These are phyloP conservation scores for Leptosphaerulina australis DNA, from an alignment of 2,329 filamentous ascomycete genomes.

Conservation along the genomic window DNA sequence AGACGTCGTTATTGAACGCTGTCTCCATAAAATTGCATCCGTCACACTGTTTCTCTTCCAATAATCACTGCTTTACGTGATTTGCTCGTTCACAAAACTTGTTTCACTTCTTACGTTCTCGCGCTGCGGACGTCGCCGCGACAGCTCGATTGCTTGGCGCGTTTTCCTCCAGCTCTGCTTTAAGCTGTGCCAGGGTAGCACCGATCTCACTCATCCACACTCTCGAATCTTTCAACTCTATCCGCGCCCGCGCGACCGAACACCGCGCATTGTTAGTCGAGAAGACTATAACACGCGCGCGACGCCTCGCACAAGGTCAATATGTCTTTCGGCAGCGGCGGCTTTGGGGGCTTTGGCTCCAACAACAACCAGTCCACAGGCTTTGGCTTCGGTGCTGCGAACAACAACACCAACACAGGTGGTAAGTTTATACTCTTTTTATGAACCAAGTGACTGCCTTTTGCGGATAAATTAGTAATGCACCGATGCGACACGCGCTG, in stretches of 20 bases:
- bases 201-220: constrained; percentile 25
- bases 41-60: not conserved
- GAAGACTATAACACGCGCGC: constrained; percentile 30
- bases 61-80: not conserved
- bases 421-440: constrained; percentile 57
- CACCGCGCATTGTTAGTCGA: constrained; percentile 29
- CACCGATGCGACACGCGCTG: constrained; percentile 36
- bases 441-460: constrained; percentile 17
- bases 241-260: constrained; percentile 26
- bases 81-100: constrained; percentile 30
- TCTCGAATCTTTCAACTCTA: constrained; percentile 23
- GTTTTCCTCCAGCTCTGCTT: constrained; percentile 38
- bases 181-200: constrained; percentile 13
- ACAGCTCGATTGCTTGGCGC: constrained; percentile 42
- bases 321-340: constrained; percentile 58
- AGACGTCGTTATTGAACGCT: constrained; percentile 1
- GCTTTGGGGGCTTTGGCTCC: constrained; percentile 54
- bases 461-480: constrained; percentile 38
- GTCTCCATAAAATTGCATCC: constrained; percentile 10
- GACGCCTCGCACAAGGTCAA: constrained; percentile 31
- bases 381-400: constrained; percentile 51
- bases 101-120: constrained; percentile 14
- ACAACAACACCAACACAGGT: constrained; percentile 47
- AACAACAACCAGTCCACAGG: constrained; percentile 41
- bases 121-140: constrained; percentile 25